Conservation (phyloP, 352 stramenopile genomes). For the Phytophthora boehmeriae region DNA sequence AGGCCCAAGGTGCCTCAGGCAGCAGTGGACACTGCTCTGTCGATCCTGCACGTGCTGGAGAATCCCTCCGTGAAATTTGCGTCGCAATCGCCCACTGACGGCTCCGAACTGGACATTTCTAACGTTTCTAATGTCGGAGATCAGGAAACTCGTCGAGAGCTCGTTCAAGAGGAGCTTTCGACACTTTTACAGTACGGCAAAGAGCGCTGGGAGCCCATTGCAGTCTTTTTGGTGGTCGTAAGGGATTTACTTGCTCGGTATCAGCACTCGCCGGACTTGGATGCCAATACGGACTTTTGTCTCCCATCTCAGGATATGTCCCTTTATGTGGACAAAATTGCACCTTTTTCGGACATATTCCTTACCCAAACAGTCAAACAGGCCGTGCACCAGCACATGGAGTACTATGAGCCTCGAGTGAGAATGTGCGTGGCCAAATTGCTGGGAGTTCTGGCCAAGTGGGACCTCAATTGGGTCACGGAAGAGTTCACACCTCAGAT, state of each 20-base stretch:
- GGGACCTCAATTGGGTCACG: constrained; percentile 61
- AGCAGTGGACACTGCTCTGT: constrained; percentile 43
- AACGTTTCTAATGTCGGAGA: too few relatives aligned
- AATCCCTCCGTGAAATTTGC: background rate
- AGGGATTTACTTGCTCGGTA: constrained; percentile 51
- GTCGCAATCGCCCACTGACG: constrained; percentile 10
- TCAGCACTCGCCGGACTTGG: constrained; percentile 30
- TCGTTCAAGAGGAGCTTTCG: constrained; percentile 55
- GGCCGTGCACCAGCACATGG: constrained; percentile 60
- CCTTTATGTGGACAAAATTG: constrained; percentile 22
- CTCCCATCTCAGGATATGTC: constrained; percentile 13
- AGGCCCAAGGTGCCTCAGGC: constrained; percentile 56
- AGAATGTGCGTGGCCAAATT: constrained; percentile 76
- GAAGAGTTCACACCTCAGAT: constrained; percentile 71
- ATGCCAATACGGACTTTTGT: constrained; percentile 42
- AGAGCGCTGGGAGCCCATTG: constrained; percentile 79
- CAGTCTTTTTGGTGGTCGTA: constrained; percentile 65
- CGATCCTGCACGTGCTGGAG: constrained; percentile 45
- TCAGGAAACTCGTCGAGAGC: constrained; percentile 31
- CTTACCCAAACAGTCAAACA: constrained; percentile 48
- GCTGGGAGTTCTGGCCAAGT: constrained; percentile 70
- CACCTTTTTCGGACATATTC: constrained; percentile 52
- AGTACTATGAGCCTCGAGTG: constrained; percentile 88
- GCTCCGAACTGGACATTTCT: background rate
- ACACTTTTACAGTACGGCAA: constrained; percentile 59